Evolutionary conservation across 2,329 filamentous ascomycete species (phyloP), one percentile per base, ranked within the genome.

Genomic region (Hypoxylon sp.): DNA sequence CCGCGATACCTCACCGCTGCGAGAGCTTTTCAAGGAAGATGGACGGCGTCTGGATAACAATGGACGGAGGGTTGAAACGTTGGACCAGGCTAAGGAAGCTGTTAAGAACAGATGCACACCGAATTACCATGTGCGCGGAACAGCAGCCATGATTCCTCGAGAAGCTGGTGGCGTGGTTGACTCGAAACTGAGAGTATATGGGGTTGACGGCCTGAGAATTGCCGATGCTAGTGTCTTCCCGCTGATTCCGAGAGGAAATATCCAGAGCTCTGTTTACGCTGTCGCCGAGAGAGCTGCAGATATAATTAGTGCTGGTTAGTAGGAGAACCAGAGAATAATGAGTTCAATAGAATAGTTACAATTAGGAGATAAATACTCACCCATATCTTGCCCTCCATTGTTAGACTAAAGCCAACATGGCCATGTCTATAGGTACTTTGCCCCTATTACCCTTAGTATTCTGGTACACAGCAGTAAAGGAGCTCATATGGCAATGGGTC

Each of bases 161-260:
- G 71, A 76, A 19, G 65, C 74, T 41, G 77, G 78, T 6, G 78
- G 79, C 14, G 79, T 80, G 36, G 79, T 81, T 1, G 77, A 79
- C 52, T 66, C 71, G 9, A 72, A 72, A 21, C 62, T 80, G 55
- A 71, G 60, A 36, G 80, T 81, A 2, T 77, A 80, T 49, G 79
- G 79, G 5, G 74, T 77, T 10, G 68, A 74, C 19, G 70, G 73
- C 14, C 52, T 81, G 32, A 74, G 79, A 50, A 74, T 81, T 13
- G 75, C 80, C 0, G 79, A 81, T 68, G 76, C 75, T 4, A 80
- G 76, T 48, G 67, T 79, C 13, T 75, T 80, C 45, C 79, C 79
- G 1, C 60, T 80, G 21, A 72, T 79, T 46, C 75, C 76, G 4
- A 75, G 73, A 6, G 77, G 76, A 2, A 76, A 80, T 63, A 69